Percentiles rank a stretch among this genome's conserved stretches.
Evolutionary conservation across 2,329 filamentous ascomycete genomes (phyloP).

Genomic region (Pseudocercospora cruenta): DNA sequence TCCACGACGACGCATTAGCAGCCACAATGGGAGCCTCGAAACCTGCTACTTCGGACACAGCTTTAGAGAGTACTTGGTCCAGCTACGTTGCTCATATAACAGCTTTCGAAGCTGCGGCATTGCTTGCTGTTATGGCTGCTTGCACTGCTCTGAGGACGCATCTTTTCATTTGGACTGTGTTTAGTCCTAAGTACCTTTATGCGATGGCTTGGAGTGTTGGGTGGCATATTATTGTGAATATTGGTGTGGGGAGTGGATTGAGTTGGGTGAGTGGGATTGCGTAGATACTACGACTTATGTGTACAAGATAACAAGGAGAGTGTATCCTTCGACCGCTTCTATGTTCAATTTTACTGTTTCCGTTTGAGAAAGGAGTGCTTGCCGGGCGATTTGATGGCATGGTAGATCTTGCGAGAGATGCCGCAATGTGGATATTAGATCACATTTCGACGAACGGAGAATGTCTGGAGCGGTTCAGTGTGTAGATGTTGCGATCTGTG

Average conservation of each 20-base stretch:
- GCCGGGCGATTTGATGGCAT: no score
- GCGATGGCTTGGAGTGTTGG: slow-evolving; percentile 84
- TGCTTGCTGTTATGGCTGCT: slow-evolving; percentile 80
- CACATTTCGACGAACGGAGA: no score
- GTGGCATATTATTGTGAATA: slow-evolving; percentile 76
- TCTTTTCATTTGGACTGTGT: slow-evolving; percentile 98
- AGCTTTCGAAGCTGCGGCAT: slow-evolving; percentile 66
- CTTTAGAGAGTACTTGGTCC: slow-evolving; percentile 25
- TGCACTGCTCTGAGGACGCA: slow-evolving; percentile 84
- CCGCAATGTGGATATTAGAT: no score
- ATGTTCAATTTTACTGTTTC: no score
- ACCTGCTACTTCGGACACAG: neutral
- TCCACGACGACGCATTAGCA: slow-evolving; percentile 30
- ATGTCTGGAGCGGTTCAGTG: no score
- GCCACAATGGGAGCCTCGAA: slow-evolving; percentile 22
- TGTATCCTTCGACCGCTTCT: no score
- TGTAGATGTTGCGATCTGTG: no score
- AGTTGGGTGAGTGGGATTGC: slow-evolving; percentile 11
- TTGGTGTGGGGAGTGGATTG: slow-evolving; percentile 55
- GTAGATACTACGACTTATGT: neutral
- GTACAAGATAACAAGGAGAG: no score
- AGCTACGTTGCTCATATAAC: slow-evolving; percentile 68
- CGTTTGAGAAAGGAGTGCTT: no score
- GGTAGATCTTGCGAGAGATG: no score
- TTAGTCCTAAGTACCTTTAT: slow-evolving; percentile 95